A percentile compares a stretch with the other conserved stretches of the same genome.
These are phyloP conservation scores for Guadua angustifolia DNA, from an alignment of 176 grass and related monocot genomes.

Conservation along the genomic window DNA sequence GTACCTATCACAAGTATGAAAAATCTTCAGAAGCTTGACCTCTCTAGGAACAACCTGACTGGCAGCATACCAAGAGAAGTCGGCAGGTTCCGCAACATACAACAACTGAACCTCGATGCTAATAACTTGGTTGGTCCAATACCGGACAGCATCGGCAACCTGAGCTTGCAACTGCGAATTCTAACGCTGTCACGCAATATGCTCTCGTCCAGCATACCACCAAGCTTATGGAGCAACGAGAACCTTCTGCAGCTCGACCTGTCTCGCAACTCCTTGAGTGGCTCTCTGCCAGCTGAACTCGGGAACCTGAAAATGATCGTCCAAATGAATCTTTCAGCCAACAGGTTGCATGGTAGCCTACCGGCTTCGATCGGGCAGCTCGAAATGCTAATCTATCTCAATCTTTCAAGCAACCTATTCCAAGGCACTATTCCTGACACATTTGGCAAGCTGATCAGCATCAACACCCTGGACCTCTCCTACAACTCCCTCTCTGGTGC, in stretches of 20 bases:
- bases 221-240: background rate
- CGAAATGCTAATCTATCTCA: slow-evolving; percentile 3
- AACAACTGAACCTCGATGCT: background rate
- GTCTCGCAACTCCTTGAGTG: slow-evolving; percentile 9
- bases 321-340: background rate
- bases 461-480: slow-evolving; percentile 7
- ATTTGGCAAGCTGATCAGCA: background rate
- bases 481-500: background rate
- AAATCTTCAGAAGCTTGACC: background rate
- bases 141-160: background rate
- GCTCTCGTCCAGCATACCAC: slow-evolving; percentile 19
- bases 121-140: slow-evolving; percentile 4
- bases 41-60: background rate
- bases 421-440: slow-evolving; percentile 11
- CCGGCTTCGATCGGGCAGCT: background rate
- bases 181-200: slow-evolving; percentile 5
- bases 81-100: background rate
- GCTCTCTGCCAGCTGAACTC: background rate
- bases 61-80: slow-evolving; percentile 16
- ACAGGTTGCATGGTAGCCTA: no score
- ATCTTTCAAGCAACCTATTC: background rate
- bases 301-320: slow-evolving; percentile 9
- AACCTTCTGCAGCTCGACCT: slow-evolving; percentile 16
- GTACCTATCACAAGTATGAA: background rate
- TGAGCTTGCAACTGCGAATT: background rate